Base-by-base conservation (phyloP, 495 filamentous ascomycete species). In the Pyrenula aspistea region DNA sequence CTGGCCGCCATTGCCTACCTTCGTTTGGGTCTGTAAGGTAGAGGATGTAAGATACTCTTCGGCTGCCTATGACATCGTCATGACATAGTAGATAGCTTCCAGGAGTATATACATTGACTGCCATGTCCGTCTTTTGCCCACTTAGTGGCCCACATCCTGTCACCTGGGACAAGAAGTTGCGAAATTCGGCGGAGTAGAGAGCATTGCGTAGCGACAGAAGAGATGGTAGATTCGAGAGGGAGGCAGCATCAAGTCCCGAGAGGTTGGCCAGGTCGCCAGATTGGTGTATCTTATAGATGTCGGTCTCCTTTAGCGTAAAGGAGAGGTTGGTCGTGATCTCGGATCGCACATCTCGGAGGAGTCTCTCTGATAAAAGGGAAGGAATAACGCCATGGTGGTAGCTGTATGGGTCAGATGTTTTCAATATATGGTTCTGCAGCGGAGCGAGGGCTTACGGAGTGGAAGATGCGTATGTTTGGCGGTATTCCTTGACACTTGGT, bases 281-380 rank as follows among this genome's bases (percentile, higher is more conserved):
- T 72, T 97, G 93, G 77, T 96, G 91, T 67, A 97, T 96, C 70
- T 93, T 95, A 77, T 99, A 99, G 71, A 99, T 97, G 70, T 99
- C 94, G 57, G 93, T 99, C 68, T 99, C 93, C 73, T 99, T 99
- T 60, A 91, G 91, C 52, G 93, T 95, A 73, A 98, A 98, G 65
- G 85, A 83, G 58, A 99, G 83, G 63, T 93, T 89, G 52, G 81
- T 75, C 69, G 87, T 83, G 67, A 97, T 91, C 75, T 99, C 93
- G 59, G 77, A 71, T 65, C 92, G 91, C 61, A 99, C 94, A 55
- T 81, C 74, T 63, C 89, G 91, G 53, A 99, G 81, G 12, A 99
- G 84, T 36, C 71, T 67, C 52, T 89, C 82, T 65, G 88, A 75
- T 65, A 97, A 87, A 19, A 99, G 73, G 20, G 78, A 73, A 56